phyloP scores from a whole-genome alignment of 2,329 filamentous ascomycete genomes.

The Ophiostoma triangulosporum region DNA sequence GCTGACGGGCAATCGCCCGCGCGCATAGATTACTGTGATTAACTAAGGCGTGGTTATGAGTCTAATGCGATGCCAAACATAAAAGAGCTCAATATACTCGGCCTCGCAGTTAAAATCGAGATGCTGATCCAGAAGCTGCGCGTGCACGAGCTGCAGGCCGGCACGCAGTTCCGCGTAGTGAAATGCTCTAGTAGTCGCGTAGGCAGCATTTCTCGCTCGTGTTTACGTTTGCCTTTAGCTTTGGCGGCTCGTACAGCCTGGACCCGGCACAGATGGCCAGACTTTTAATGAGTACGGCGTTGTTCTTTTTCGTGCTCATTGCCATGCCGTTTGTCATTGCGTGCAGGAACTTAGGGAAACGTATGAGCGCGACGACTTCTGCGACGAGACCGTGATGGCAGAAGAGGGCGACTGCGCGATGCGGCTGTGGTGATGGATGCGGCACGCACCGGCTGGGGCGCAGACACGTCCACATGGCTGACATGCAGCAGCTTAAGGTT shows the following conservation, averaged over 20 bases:
- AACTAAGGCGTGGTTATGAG: conserved; percentile 18
- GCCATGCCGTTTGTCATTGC: conserved; percentile 19
- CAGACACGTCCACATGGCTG: conserved; percentile 18
- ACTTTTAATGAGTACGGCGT: conserved; percentile 13
- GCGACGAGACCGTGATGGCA: background rate
- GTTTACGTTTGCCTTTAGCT: conserved; percentile 20
- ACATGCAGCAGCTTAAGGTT: conserved; percentile 26
- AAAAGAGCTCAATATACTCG: conserved; percentile 27
- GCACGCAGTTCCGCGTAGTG: conserved; percentile 19
- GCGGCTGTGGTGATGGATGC: background rate
- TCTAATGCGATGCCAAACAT: conserved; percentile 21
- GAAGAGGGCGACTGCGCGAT: background rate
- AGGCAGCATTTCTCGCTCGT: conserved; percentile 25
- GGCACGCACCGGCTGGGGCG: conserved; percentile 24
- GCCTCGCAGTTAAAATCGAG: conserved; percentile 20
- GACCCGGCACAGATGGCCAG: conserved; percentile 18
- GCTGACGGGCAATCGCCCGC: conserved; percentile 9
- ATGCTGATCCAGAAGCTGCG: conserved; percentile 22
- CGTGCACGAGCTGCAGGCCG: conserved; percentile 20
- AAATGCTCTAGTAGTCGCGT: conserved; percentile 19
- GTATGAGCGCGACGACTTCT: conserved; percentile 18
- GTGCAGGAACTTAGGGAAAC: conserved; percentile 26
- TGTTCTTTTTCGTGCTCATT: conserved; percentile 24
- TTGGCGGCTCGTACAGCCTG: conserved; percentile 8
- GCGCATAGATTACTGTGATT: conserved; percentile 16